A percentile compares a stretch with the other conserved stretches of the same genome.
These are phyloP conservation scores for Parmelia sp. DNA, from an alignment of 495 filamentous ascomycete genomes.

Conservation along the genomic window DNA sequence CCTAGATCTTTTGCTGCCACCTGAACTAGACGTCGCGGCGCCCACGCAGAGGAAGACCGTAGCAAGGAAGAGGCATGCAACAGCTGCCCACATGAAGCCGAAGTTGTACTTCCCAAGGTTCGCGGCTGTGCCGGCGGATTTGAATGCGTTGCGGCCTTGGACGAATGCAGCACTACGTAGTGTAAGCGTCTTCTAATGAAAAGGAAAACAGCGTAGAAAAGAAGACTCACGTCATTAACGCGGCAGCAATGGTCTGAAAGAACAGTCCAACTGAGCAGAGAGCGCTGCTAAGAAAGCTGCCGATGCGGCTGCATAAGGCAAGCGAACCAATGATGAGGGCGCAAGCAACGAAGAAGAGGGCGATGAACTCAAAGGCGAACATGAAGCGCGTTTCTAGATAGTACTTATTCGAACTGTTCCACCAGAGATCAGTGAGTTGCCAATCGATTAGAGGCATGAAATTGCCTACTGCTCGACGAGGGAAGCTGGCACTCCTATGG, in stretches of 20 bases:
- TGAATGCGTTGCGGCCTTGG: constrained; percentile 66
- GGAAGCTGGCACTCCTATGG: constrained; percentile 43
- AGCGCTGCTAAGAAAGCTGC: constrained; percentile 52
- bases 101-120: constrained; percentile 66
- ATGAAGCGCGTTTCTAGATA: constrained; percentile 62
- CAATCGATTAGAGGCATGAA: background rate
- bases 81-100: constrained; percentile 80
- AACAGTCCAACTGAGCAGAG: constrained; percentile 49
- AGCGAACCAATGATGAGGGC: constrained; percentile 57
- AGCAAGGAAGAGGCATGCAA: constrained; percentile 61
- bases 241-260: constrained; percentile 57
- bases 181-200: constrained; percentile 3
- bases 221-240: constrained; percentile 62
- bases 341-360: constrained; percentile 56
- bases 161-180: constrained; percentile 62
- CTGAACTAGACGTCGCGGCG: constrained; percentile 19
- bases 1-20: constrained; percentile 27
- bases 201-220: background rate
- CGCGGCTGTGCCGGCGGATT: constrained; percentile 48
- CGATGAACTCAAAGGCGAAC: constrained; percentile 66
- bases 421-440: background rate
- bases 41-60: constrained; percentile 64
- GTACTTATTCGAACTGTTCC: constrained; percentile 36
- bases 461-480: constrained; percentile 48
- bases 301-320: constrained; percentile 55